Percentiles rank a stretch among this genome's conserved stretches.
Conservation (phyloP, 768 basidiomycete genomes). For the Russula dissimulans region DNA sequence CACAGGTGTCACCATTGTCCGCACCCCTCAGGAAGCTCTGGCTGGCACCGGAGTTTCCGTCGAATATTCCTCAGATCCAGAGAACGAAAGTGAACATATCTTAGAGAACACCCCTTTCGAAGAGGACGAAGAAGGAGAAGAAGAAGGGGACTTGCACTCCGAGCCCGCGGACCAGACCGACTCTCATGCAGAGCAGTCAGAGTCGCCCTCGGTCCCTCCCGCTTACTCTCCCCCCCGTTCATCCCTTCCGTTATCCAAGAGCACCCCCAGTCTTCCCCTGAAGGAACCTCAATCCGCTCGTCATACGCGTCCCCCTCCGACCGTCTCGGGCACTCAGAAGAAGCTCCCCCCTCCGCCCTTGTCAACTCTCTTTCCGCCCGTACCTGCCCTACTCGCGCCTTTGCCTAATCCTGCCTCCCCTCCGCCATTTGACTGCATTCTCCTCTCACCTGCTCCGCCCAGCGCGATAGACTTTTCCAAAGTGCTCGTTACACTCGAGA, state of each 20-base stretch:
- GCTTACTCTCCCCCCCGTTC: slow-evolving; percentile 23
- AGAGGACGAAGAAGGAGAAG: background rate
- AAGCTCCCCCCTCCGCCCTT: slow-evolving; percentile 22
- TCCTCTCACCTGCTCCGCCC: slow-evolving; percentile 42
- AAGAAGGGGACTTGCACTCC: background rate
- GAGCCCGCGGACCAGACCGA: background rate
- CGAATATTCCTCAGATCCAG: slow-evolving; percentile 6
- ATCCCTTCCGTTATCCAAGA: slow-evolving; percentile 22
- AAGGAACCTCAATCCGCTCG: slow-evolving; percentile 26
- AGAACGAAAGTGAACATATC: background rate
- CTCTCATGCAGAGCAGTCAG: slow-evolving; percentile 2
- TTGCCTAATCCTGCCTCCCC: slow-evolving; percentile 37
- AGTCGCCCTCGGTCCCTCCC: slow-evolving; percentile 16
- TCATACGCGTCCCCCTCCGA: slow-evolving; percentile 27
- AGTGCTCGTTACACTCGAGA: slow-evolving; percentile 65
- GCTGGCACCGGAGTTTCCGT: slow-evolving; percentile 24
- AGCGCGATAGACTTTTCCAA: slow-evolving; percentile 51
- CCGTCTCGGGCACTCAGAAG: slow-evolving; percentile 22
- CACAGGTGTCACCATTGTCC: slow-evolving; percentile 65
- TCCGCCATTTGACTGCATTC: slow-evolving; percentile 56
- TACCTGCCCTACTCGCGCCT: slow-evolving; percentile 42
- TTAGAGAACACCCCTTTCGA: background rate
- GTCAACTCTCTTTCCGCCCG: slow-evolving; percentile 33
- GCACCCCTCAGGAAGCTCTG: slow-evolving; percentile 74
- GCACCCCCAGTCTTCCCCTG: slow-evolving; percentile 16